A percentile compares a stretch with the other conserved stretches of the same genome.
phyloP scores from a whole-genome alignment of 139 green algal species.

The Picochlorum costavermella region DNA sequence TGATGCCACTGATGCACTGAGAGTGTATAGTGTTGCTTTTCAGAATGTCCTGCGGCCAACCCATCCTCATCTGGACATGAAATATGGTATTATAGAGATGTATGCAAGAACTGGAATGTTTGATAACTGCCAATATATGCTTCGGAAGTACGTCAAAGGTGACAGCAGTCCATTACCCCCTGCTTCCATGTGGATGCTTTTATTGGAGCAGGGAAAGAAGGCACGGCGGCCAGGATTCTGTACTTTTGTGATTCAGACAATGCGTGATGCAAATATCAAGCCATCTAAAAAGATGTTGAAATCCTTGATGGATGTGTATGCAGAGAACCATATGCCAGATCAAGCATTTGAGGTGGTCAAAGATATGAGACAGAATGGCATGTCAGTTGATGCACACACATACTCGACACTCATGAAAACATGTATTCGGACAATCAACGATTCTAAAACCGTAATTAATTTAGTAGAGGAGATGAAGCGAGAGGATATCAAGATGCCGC shows the following conservation, averaged over 20 bases:
- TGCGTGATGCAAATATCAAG: slow-evolving; percentile 3
- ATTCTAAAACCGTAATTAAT: slow-evolving; percentile 3
- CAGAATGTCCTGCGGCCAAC: no score
- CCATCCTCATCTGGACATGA: no score
- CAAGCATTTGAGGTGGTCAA: background rate
- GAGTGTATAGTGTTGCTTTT: no score
- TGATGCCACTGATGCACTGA: no score
- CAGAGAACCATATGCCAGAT: slow-evolving; percentile 7
- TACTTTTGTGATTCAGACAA: slow-evolving; percentile 12
- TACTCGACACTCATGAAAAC: slow-evolving; percentile 18
- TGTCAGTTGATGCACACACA: slow-evolving; percentile 1
- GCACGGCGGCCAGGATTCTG: slow-evolving; percentile 3
- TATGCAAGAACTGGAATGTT: no score
- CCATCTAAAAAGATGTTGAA: slow-evolving; percentile 9
- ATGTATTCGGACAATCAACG: slow-evolving; percentile 10
- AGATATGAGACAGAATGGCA: slow-evolving; percentile 5
- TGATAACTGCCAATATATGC: no score
- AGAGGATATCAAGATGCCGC: slow-evolving; percentile 7
- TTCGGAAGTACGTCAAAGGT: no score
- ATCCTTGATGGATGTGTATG: slow-evolving; percentile 23
- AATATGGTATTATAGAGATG: no score
- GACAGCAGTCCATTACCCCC: no score
- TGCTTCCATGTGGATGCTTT: background rate
- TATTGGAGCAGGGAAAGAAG: background rate
- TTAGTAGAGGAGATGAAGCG: slow-evolving; percentile 10